Percentiles rank a stretch among this genome's conserved stretches.
Conservation (phyloP, 768 basidiomycete genomes). For the Hypsizygus marmoreus region DNA sequence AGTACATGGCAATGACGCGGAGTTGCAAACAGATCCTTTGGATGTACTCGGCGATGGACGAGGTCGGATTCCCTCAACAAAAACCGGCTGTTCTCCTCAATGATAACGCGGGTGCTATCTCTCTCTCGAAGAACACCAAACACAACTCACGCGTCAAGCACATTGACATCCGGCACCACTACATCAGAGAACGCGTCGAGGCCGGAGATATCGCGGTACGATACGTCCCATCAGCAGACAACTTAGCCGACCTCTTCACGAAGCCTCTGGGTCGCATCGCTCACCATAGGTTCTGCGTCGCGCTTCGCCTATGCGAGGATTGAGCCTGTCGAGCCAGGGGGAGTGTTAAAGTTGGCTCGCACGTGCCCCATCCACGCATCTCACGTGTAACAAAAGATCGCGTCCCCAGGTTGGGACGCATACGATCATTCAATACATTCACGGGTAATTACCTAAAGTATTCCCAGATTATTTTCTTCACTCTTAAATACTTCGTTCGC, state of each 20-base stretch:
- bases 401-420: too few relatives aligned
- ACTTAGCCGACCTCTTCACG: constrained; percentile 39
- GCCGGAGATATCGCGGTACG: constrained; percentile 13
- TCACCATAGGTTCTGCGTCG: background rate
- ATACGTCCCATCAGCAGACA: constrained; percentile 27
- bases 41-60: constrained; percentile 26
- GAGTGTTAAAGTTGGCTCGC: too few relatives aligned
- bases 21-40: constrained; percentile 33
- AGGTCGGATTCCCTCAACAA: constrained; percentile 20
- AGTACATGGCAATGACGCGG: constrained; percentile 29
- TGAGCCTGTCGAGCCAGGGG: too few relatives aligned
- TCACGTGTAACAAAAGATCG: too few relatives aligned
- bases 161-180: constrained; percentile 24
- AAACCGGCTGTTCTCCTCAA: constrained; percentile 17
- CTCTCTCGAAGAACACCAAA: constrained; percentile 21
- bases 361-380: too few relatives aligned
- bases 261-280: constrained; percentile 27
- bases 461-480: too few relatives aligned
- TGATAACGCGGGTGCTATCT: constrained; percentile 30
- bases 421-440: too few relatives aligned
- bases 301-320: background rate
- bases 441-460: too few relatives aligned
- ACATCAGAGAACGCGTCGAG: constrained; percentile 19
- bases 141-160: constrained; percentile 27
- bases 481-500: too few relatives aligned